phyloP scores from a whole-genome alignment of 805 yeast species.

The Danielia oregonensis region DNA sequence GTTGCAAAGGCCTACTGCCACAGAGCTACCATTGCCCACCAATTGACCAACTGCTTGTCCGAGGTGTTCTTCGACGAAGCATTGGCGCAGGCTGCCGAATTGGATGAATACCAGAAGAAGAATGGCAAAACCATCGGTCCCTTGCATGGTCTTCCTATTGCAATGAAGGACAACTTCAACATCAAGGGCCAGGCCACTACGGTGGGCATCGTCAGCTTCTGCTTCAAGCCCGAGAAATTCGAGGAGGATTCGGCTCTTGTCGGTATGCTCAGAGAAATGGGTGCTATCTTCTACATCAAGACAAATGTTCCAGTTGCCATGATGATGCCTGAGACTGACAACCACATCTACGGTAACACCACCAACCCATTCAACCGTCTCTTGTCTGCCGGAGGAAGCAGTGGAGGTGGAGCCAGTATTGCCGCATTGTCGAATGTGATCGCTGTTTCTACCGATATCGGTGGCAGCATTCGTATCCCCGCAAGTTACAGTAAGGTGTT shows the following conservation, averaged over 20 bases:
- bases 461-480: slow-evolving; percentile 50
- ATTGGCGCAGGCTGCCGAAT: slow-evolving; percentile 18
- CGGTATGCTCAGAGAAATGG: slow-evolving; percentile 36
- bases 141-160: slow-evolving; percentile 28
- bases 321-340: slow-evolving; percentile 47
- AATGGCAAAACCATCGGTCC: slow-evolving; percentile 22
- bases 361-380: slow-evolving; percentile 42
- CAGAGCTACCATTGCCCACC: slow-evolving; percentile 57
- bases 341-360: slow-evolving; percentile 44
- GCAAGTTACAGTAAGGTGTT: slow-evolving; percentile 40
- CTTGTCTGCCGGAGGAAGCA: slow-evolving; percentile 49
- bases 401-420: slow-evolving; percentile 54
- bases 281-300: slow-evolving; percentile 54
- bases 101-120: slow-evolving; percentile 20
- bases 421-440: slow-evolving; percentile 44
- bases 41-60: slow-evolving; percentile 39
- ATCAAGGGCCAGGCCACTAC: slow-evolving; percentile 47
- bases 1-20: slow-evolving; percentile 56
- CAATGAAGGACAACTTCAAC: slow-evolving; percentile 43
- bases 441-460: slow-evolving; percentile 56
- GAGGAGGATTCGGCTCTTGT: slow-evolving; percentile 39
- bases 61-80: slow-evolving; percentile 35
- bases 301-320: slow-evolving; percentile 52
- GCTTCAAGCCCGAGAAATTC: slow-evolving; percentile 31
- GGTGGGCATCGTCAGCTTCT: slow-evolving; percentile 46